Conservation (phyloP, 176 grass and related monocot species). For the Hordeum marinum region DNA sequence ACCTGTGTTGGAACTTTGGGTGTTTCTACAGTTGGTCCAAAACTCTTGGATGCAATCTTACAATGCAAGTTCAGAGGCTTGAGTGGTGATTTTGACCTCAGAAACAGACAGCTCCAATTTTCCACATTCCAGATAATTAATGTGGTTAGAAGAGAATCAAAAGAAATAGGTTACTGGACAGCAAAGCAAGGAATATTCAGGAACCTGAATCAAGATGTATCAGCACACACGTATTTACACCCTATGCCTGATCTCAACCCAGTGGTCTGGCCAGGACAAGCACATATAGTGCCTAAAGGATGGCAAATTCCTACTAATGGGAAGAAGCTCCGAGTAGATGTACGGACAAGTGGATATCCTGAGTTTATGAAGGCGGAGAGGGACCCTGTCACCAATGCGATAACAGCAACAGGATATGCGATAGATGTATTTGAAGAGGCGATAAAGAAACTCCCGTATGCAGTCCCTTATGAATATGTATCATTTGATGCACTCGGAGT, state of each 20-base stretch:
- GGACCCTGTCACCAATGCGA: conserved; percentile 27
- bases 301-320: conserved; percentile 30
- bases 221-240: not conserved
- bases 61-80: conserved; percentile 28
- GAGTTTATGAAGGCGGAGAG: conserved; percentile 40
- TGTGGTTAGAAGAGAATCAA: conserved; percentile 19
- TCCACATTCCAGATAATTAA: conserved; percentile 58
- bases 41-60: conserved; percentile 29
- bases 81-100: conserved; percentile 46
- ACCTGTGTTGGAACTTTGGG: conserved; percentile 18
- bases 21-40: conserved; percentile 23
- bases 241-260: conserved; percentile 8
- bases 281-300: conserved; percentile 37
- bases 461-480: conserved; percentile 42
- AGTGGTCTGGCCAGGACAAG: conserved; percentile 47
- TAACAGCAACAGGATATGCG: conserved; percentile 27
- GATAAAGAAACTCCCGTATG: conserved; percentile 29
- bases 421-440: conserved; percentile 46
- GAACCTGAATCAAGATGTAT: not conserved
- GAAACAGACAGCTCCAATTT: conserved; percentile 19
- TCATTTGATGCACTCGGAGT: not conserved
- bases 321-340: conserved; percentile 43
- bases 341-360: conserved; percentile 24
- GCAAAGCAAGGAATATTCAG: conserved; percentile 21
- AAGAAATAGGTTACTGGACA: conserved; percentile 57